A percentile compares a stretch with the other conserved stretches of the same genome.
phyloP scores from a whole-genome alignment of 768 basidiomycete species.

The Sarcomyxa edulis region DNA sequence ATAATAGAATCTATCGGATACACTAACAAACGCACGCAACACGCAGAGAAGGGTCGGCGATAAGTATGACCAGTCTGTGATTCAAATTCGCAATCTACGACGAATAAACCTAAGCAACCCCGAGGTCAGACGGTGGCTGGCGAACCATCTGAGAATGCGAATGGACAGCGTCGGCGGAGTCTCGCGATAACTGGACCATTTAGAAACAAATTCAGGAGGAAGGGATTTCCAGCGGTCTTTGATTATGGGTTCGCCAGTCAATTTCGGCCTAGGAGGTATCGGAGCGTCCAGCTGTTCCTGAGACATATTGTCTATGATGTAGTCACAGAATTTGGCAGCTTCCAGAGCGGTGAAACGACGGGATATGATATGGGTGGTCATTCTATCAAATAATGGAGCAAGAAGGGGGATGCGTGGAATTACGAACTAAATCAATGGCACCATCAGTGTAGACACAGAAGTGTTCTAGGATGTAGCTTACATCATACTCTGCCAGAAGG shows the following conservation, averaged over 20 bases:
- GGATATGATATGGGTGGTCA: slow-evolving; percentile 5
- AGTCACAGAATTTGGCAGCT: slow-evolving; percentile 1
- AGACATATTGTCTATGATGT: slow-evolving; percentile 1
- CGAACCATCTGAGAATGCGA: slow-evolving; percentile 8
- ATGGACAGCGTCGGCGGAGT: not conserved
- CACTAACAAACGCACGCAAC: no score
- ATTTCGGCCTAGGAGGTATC: not conserved
- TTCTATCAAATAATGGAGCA: slow-evolving; percentile 4
- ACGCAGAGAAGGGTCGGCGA: no score
- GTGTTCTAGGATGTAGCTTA: not conserved
- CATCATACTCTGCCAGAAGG: no score
- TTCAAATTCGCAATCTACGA: no score
- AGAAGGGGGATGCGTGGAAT: slow-evolving; percentile 1
- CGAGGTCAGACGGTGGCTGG: no score
- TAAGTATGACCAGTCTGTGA: no score
- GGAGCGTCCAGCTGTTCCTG: not conserved
- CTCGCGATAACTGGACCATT: slow-evolving; percentile 2
- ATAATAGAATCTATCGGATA: no score
- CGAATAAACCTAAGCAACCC: no score
- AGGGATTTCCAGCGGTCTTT: not conserved
- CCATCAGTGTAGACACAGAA: not conserved
- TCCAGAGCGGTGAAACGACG: slow-evolving; percentile 2
- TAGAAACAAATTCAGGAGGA: slow-evolving; percentile 1
- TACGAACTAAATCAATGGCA: not conserved
- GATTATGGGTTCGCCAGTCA: not conserved